These are phyloP conservation scores for Ophiostoma sp. DNA, from an alignment of 2,329 filamentous ascomycete species.

Conservation along the genomic window DNA sequence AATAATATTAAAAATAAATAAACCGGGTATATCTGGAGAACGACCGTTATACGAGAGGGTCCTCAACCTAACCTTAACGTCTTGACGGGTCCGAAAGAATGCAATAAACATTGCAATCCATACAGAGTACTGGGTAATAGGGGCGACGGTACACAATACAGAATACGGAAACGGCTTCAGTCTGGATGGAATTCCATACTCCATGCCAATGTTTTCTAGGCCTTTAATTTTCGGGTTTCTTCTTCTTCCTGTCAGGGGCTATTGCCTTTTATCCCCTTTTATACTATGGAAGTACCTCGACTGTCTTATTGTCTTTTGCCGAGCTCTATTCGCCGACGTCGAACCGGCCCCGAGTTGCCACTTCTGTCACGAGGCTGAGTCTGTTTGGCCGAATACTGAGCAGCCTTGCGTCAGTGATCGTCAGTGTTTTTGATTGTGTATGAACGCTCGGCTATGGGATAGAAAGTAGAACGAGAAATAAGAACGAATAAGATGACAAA, in stretches of 20 bases:
- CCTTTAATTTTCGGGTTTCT: no score
- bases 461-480: no score
- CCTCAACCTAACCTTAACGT: no score
- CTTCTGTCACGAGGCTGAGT: neutral
- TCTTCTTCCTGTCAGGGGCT: no score
- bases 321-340: neutral
- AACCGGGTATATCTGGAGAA: neutral
- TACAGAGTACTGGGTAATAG: no score
- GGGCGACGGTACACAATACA: no score
- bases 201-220: no score
- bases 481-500: neutral
- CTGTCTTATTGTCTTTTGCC: no score
- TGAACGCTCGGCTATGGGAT: neutral
- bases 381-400: neutral
- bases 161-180: neutral
- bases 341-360: neutral
- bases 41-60: neutral
- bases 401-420: neutral
- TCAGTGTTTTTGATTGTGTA: neutral
- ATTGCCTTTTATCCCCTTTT: no score
- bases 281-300: no score
- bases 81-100: no score
- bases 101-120: no score
- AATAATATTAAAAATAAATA: neutral
- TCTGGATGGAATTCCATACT: neutral